Conservation (phyloP, 2,329 filamentous ascomycete species). For the Cladorrhinum sp. region DNA sequence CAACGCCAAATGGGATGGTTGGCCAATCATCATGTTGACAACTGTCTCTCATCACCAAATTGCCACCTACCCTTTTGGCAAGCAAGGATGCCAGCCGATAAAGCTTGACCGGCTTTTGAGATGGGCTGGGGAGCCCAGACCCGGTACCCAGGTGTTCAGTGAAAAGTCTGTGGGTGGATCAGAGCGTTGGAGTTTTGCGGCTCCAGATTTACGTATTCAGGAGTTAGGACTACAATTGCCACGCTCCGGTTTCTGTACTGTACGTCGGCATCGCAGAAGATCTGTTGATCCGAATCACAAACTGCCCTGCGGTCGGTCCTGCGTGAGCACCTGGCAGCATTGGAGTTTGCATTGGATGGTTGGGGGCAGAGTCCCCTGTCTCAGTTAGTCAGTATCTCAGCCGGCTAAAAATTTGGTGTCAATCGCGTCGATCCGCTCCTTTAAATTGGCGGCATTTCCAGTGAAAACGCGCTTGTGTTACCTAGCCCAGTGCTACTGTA, state of each 20-base stretch:
- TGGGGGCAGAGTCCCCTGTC: too few relatives aligned
- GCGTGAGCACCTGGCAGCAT: too few relatives aligned
- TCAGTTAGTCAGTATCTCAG: too few relatives aligned
- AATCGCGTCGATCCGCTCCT: too few relatives aligned
- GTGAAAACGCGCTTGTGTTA: too few relatives aligned
- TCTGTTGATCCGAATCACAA: too few relatives aligned
- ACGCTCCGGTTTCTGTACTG: too few relatives aligned
- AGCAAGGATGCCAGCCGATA: not conserved
- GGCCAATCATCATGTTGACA: not conserved
- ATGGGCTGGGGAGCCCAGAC: not conserved
- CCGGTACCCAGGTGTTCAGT: not conserved
- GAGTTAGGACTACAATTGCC: too few relatives aligned
- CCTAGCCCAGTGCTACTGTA: not conserved
- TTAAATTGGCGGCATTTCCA: not conserved
- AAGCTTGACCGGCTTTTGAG: not conserved
- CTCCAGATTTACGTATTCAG: not conserved
- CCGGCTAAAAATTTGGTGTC: too few relatives aligned
- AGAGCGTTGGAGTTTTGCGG: not conserved
- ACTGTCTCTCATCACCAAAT: not conserved
- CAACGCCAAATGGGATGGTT: not conserved
- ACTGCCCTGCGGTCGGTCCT: too few relatives aligned
- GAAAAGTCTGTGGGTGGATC: not conserved
- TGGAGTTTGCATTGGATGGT: too few relatives aligned
- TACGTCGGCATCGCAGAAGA: too few relatives aligned
- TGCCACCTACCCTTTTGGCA: not conserved